Conservation (phyloP, 2,329 filamentous ascomycete genomes). For the Colletotrichum liaoningense region DNA sequence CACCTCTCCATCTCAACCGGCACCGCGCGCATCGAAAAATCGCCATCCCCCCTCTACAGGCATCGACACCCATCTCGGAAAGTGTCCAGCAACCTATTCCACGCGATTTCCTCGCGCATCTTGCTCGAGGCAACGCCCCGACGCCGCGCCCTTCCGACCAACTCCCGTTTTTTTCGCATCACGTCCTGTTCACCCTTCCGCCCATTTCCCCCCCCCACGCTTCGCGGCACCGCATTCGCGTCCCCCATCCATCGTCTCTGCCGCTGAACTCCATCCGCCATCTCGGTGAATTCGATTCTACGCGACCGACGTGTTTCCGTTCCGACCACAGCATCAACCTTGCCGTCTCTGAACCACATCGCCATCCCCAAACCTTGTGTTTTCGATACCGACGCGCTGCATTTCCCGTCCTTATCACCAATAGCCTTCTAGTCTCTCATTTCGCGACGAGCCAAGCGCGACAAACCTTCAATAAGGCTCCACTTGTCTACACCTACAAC, state of each 20-base stretch:
- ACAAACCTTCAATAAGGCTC: slow-evolving; percentile 32
- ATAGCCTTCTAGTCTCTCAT: slow-evolving; percentile 36
- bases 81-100: slow-evolving; percentile 63
- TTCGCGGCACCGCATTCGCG: slow-evolving; percentile 34
- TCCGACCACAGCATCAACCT: slow-evolving; percentile 22
- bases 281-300: slow-evolving; percentile 28
- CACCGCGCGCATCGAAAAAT: slow-evolving; percentile 71
- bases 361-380: not conserved
- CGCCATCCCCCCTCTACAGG: slow-evolving; percentile 68
- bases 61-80: slow-evolving; percentile 69
- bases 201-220: slow-evolving; percentile 37
- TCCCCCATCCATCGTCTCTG: slow-evolving; percentile 13
- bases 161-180: slow-evolving; percentile 59
- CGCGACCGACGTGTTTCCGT: slow-evolving; percentile 34
- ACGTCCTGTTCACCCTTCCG: slow-evolving; percentile 43
- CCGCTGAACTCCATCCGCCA: slow-evolving; percentile 34
- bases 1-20: slow-evolving; percentile 62
- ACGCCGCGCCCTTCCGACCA: slow-evolving; percentile 50
- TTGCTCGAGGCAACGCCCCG: slow-evolving; percentile 53
- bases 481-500: slow-evolving; percentile 19
- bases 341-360: slow-evolving; percentile 27
- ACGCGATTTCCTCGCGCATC: slow-evolving; percentile 65
- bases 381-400: slow-evolving; percentile 29
- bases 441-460: slow-evolving; percentile 36
- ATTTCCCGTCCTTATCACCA: slow-evolving; percentile 25